Evolutionary conservation across 2,329 filamentous ascomycete species (phyloP).

Genomic region (Penicillium sp.): DNA sequence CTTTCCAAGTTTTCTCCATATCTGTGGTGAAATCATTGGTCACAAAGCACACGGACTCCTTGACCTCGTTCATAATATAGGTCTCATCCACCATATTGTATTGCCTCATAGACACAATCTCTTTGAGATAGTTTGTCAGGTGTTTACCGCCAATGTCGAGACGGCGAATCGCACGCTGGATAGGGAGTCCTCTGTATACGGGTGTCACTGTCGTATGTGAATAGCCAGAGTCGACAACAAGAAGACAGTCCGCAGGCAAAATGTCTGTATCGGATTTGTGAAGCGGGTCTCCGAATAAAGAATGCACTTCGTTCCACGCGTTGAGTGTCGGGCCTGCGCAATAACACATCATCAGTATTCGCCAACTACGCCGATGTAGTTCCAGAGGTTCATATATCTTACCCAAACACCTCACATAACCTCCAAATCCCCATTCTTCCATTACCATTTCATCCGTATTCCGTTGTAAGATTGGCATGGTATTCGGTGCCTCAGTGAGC

Average conservation of each 20-base stretch:
- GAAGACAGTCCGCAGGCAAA: constrained; percentile 74
- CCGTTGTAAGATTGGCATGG: constrained; percentile 76
- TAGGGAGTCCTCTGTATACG: constrained; percentile 75
- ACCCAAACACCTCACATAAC: constrained; percentile 79
- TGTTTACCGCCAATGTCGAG: constrained; percentile 92
- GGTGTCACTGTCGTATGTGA: constrained; percentile 92
- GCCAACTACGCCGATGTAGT: not conserved
- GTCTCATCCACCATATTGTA: constrained; percentile 96
- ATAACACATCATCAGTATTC: not conserved
- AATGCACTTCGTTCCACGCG: constrained; percentile 78
- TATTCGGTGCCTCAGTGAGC: constrained; percentile 84
- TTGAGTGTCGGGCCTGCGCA: constrained; percentile 71
- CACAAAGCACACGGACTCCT: constrained; percentile 86
- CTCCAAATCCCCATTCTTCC: constrained; percentile 92
- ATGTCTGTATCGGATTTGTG: constrained; percentile 47
- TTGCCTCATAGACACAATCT: constrained; percentile 84
- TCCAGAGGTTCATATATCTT: constrained; percentile 23
- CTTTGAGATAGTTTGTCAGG: constrained; percentile 89
- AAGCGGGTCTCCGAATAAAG: constrained; percentile 66
- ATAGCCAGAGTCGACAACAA: constrained; percentile 90
- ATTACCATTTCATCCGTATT: constrained; percentile 97
- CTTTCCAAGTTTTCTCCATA: constrained; percentile 84
- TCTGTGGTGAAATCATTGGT: constrained; percentile 75
- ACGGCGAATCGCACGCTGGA: constrained; percentile 80
- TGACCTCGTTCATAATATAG: constrained; percentile 93